Percentiles rank a stretch among this genome's conserved stretches.
These are phyloP conservation scores for Lentinula detonsa DNA, from an alignment of 768 basidiomycete species.

Conservation along the genomic window DNA sequence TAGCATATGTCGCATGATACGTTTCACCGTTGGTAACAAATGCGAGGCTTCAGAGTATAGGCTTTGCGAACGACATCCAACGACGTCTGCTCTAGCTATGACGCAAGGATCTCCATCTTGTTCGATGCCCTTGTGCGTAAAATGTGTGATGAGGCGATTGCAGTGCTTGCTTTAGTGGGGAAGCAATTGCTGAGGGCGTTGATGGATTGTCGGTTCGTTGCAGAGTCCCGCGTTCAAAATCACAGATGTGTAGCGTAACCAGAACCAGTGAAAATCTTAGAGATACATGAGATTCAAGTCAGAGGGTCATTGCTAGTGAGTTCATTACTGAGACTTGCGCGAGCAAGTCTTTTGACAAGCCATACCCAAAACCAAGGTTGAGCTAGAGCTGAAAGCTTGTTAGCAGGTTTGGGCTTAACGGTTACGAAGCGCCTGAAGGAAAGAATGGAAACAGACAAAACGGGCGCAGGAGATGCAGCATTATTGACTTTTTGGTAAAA, in stretches of 20 bases:
- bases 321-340: conserved; percentile 12
- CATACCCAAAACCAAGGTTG: conserved; percentile 15
- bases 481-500: too few relatives aligned
- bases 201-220: conserved; percentile 9
- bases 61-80: neutral
- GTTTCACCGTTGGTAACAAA: conserved; percentile 13
- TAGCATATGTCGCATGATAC: conserved; percentile 13
- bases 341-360: conserved; percentile 21
- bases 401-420: too few relatives aligned
- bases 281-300: conserved; percentile 6
- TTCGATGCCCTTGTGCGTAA: conserved; percentile 16
- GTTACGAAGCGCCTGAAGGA: too few relatives aligned
- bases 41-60: neutral
- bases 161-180: conserved; percentile 6
- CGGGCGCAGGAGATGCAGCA: too few relatives aligned
- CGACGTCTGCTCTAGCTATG: conserved; percentile 10
- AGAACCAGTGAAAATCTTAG: conserved; percentile 15
- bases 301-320: neutral
- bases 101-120: conserved; percentile 17
- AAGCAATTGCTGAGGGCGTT: conserved; percentile 10
- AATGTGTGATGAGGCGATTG: conserved; percentile 13
- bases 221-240: neutral
- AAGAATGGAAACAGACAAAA: too few relatives aligned
- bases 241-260: conserved; percentile 13
- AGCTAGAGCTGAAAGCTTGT: conserved; percentile 6